Evolutionary conservation across 495 filamentous ascomycete species (phyloP).

Genomic region (Aspergillus cristatus): DNA sequence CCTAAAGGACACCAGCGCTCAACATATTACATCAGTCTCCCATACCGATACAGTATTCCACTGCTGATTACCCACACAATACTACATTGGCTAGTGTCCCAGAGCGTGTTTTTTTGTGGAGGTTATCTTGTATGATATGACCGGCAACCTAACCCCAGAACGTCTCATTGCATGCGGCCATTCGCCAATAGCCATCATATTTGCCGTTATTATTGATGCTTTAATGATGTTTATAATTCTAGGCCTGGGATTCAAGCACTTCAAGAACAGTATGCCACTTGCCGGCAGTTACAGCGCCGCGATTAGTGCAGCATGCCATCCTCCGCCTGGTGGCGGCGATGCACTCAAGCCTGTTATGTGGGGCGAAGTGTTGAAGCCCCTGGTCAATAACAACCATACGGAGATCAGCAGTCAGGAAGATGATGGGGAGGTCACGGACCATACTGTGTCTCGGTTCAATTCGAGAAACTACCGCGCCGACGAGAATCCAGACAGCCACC

Average conservation of each 20-base stretch:
- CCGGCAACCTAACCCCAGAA: not conserved
- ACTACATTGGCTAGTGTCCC: slow-evolving; percentile 33
- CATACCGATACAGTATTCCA: slow-evolving; percentile 29
- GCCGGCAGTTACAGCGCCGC: slow-evolving; percentile 20
- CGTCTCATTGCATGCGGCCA: slow-evolving; percentile 10
- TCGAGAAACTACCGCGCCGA: no score
- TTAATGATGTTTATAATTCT: slow-evolving; percentile 7
- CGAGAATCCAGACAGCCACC: no score
- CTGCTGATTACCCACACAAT: slow-evolving; percentile 12
- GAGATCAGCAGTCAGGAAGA: no score
- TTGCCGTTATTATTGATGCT: slow-evolving; percentile 9
- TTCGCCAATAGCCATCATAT: slow-evolving; percentile 17
- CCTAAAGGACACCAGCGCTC: slow-evolving; percentile 25
- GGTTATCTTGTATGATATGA: slow-evolving; percentile 1
- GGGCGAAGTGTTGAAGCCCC: not conserved
- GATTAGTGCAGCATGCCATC: slow-evolving; percentile 17
- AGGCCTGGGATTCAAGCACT: slow-evolving; percentile 7
- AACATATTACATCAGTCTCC: slow-evolving; percentile 31
- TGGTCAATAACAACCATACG: not conserved
- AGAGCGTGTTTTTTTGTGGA: slow-evolving; percentile 21
- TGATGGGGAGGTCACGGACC: no score
- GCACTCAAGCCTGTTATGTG: not conserved
- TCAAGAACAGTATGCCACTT: slow-evolving; percentile 18
- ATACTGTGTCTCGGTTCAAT: no score
- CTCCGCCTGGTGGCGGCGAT: slow-evolving; percentile 9